Evolutionary conservation across 805 yeast genomes (phyloP).

Genomic region (Wickerhamomyces alni): DNA sequence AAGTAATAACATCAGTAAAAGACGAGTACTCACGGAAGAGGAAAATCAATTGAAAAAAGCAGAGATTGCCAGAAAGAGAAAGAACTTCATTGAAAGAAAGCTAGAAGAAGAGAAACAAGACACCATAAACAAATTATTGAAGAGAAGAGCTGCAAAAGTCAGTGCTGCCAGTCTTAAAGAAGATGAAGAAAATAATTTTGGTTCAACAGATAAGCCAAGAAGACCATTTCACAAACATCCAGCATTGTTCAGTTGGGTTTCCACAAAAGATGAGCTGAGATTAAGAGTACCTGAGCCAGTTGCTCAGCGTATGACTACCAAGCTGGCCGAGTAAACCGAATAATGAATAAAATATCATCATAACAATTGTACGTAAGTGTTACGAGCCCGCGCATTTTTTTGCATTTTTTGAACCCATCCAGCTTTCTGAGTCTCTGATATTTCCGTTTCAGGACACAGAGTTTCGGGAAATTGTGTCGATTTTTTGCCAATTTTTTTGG

Average conservation of each 20-base stretch:
- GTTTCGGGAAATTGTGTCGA: no score
- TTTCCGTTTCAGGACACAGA: no score
- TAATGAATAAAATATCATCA: no score
- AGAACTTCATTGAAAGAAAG: constrained; percentile 74
- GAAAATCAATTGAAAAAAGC: constrained; percentile 76
- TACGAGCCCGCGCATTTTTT: no score
- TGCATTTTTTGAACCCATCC: no score
- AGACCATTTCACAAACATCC: constrained; percentile 19
- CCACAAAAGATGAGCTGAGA: constrained; percentile 7
- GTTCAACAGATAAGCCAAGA: constrained; percentile 14
- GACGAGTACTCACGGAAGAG: constrained; percentile 69
- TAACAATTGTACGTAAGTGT: no score
- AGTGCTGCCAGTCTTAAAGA: constrained; percentile 15
- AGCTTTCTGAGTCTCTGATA: no score
- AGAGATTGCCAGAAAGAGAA: constrained; percentile 83
- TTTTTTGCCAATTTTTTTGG: neutral
- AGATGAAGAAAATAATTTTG: constrained; percentile 13
- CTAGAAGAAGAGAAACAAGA: constrained; percentile 91
- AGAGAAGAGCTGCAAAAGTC: constrained; percentile 70
- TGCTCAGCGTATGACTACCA: neutral
- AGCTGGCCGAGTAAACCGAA: neutral
- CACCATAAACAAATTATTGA: constrained; percentile 78
- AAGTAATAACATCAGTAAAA: constrained; percentile 26
- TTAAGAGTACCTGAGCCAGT: constrained; percentile 20
- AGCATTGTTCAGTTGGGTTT: constrained; percentile 20